These are phyloP conservation scores for Sporothrix pseudoabietina DNA, from an alignment of 2,329 filamentous ascomycete species.

Conservation along the genomic window DNA sequence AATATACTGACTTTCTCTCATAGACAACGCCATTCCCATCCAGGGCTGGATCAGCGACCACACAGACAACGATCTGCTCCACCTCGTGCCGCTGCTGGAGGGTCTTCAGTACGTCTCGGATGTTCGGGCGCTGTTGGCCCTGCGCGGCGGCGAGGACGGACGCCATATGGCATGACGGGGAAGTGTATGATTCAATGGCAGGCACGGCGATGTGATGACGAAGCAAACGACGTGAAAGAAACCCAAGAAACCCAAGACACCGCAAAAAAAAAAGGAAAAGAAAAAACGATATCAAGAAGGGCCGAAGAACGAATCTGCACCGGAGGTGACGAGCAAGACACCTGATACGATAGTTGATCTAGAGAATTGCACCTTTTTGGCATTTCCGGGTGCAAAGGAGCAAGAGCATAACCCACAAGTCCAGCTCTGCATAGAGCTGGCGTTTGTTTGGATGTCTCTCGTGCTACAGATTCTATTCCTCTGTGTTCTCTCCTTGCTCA, in stretches of 20 bases:
- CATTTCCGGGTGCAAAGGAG: background rate
- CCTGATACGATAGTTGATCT: conserved; percentile 14
- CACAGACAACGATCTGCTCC: conserved; percentile 91
- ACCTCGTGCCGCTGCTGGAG: conserved; percentile 89
- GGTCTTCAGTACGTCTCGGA: conserved; percentile 96
- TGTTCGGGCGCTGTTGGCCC: conserved; percentile 83
- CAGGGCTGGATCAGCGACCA: conserved; percentile 99
- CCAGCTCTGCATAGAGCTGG: background rate
- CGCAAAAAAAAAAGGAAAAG: too few species aligned
- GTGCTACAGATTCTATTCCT: background rate
- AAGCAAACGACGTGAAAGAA: conserved; percentile 3
- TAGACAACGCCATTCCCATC: conserved; percentile 98
- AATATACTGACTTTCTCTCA: background rate
- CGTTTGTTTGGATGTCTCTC: background rate
- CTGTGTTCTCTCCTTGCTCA: background rate
- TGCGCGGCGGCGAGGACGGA: conserved; percentile 82
- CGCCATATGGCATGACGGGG: conserved; percentile 55
- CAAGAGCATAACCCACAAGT: background rate
- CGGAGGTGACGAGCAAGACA: background rate
- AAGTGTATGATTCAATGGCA: background rate
- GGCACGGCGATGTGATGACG: background rate
- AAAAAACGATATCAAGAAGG: background rate
- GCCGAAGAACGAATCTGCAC: background rate
- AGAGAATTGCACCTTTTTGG: conserved; percentile 8
- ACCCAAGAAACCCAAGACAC: background rate